phyloP scores from a whole-genome alignment of 1,284 basidiomycete species.

The Sanghuangporus baumii region DNA sequence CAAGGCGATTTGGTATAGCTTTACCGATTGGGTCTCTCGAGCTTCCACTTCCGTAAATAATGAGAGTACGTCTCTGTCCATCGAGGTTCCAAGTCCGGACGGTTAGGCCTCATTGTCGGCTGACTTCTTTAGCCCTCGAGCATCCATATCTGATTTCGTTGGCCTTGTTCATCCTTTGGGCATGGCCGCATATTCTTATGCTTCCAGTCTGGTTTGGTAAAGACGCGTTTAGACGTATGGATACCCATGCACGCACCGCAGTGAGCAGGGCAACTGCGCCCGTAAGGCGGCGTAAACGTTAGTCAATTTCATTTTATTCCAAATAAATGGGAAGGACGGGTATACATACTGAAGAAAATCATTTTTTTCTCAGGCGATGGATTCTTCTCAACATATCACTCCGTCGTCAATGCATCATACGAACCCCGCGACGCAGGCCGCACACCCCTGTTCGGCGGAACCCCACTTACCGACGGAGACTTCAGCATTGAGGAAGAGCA shows the following conservation, averaged over 20 bases:
- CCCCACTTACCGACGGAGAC: slow-evolving; percentile 13
- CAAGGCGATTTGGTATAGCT: slow-evolving; percentile 1
- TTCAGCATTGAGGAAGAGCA: slow-evolving; percentile 16
- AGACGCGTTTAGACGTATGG: slow-evolving; percentile 15
- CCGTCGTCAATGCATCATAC: slow-evolving; percentile 10
- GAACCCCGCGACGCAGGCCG: neutral
- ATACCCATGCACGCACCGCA: slow-evolving; percentile 11
- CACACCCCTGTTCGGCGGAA: slow-evolving; percentile 15
- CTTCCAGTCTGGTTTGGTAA: slow-evolving; percentile 17
- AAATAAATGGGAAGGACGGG: too few species aligned
- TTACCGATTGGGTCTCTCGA: slow-evolving; percentile 6
- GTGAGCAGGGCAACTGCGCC: neutral
- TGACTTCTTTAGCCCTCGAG: slow-evolving; percentile 7
- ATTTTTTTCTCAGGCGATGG: slow-evolving; percentile 2
- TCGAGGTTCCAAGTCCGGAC: neutral
- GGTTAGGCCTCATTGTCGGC: too few species aligned
- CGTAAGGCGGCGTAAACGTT: slow-evolving; percentile 11
- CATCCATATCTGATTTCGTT: slow-evolving; percentile 16
- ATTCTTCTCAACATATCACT: slow-evolving; percentile 10
- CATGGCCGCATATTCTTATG: slow-evolving; percentile 17
- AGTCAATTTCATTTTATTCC: neutral
- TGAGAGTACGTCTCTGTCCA: slow-evolving; percentile 7
- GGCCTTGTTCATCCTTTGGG: slow-evolving; percentile 14
- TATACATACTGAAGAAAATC: neutral
- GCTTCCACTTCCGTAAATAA: slow-evolving; percentile 1